Base-by-base conservation (phyloP, 768 basidiomycete species). In the Kwoniella sp. region DNA sequence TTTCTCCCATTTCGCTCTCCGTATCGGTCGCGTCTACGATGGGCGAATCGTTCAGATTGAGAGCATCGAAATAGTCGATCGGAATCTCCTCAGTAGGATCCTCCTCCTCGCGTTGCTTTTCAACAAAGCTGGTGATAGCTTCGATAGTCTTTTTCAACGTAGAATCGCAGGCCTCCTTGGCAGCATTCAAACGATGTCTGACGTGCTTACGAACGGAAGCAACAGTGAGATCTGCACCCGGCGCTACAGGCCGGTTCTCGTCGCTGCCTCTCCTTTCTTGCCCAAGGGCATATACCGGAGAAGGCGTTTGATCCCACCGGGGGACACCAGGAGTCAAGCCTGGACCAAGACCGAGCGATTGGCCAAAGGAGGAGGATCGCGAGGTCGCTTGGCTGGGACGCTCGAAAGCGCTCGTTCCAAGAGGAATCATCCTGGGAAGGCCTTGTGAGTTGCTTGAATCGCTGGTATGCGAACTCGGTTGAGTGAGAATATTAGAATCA, bases 91-190 rank as follows among this genome's bases (percentile, higher is more conserved):
- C 63, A 3, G 57, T 38, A 8, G 20, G n/a, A 25, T 41, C 65
- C n/a, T 68, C 69, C 17, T 57, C 64, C 71, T 85, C 82, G 72
- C 87, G 85, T 79, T 92, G 87, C 77, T 93, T 90, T 83, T 99
- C 95, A 72, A 96, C 95, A 82, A 93, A 97, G 41, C 87, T 82
- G 68, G 95, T 95, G 84, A 99, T 93, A 66, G 88, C 91, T 82
- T 91, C 89, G 65, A 94, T 92, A 78, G 97, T 90, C 77, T 92
- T 89, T 76, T 89, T 88, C 9, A 99, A 87, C 82, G 96, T 93
- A 84, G 90, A 91, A 86, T 99, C 93, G 84, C 95, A 99, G 70
- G 91, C 91, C 56, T 90, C 87, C 84, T 99, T 98, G 63, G 95
- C 93, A 2, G 89, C 90, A 83, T 88, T 90, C 81, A 98, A 87